Base-by-base conservation (phyloP, 2,329 filamentous ascomycete genomes). In the Seiridium cupressi region DNA sequence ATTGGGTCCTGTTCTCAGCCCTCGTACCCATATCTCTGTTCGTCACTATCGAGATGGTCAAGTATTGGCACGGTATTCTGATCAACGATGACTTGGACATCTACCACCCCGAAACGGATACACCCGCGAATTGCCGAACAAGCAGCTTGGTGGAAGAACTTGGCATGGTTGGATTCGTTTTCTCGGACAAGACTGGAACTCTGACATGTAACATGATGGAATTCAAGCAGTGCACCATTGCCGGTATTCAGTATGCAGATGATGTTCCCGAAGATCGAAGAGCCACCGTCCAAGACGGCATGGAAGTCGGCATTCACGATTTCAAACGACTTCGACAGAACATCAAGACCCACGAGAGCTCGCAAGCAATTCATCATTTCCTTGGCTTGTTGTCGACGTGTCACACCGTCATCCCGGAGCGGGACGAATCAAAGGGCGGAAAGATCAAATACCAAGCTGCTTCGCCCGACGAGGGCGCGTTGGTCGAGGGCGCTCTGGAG, bases 201-300 rank as follows among this genome's bases (percentile, higher is more conserved):
- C 80, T 98, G 69, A 98, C 94, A n/a, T 96, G 93, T 77, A 98
- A 98, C 72, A 89, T 92, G 83, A 98, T 99, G 95, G 94, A 98
- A 74, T 99, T 98, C 75, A 93, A 93, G 72, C 93, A 98, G 75
- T 96, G 91, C 70, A 90, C 91, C 0, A 98, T 99, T 70, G 92
- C 87, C 34, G 95, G 95, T 34, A 89, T 98, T 57, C 94, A 97
- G 76, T 99, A 99, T 71, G 90, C 92, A 10, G 93, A 95, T 58
- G 92, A 94, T 48, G 88, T 98, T 1, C 90, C 95, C 0, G 95
- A 99, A 74, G 95, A 99, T 72, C 87, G 92, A 60, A 86, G 91
- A 68, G 89, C 92, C 1, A 90, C 88, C 1, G 80, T 88, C n/a
- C 85, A 91, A 65, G 92, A 96, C 69, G 91, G 89, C 7, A 81